A percentile compares a stretch with the other conserved stretches of the same genome.
Evolutionary conservation across 805 yeast species (phyloP).

Genomic region (Clavispora santaluciae): DNA sequence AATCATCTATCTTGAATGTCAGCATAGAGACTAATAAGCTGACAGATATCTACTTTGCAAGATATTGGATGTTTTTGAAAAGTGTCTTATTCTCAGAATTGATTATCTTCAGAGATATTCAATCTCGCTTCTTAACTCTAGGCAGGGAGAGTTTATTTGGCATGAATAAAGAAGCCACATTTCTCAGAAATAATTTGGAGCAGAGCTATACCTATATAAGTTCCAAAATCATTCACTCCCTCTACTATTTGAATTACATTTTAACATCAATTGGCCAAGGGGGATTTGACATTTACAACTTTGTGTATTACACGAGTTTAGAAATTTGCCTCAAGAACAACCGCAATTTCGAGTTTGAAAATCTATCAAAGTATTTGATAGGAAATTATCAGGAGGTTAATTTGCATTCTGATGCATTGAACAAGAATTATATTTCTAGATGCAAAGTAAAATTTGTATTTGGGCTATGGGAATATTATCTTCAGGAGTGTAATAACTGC

Average conservation of each 20-base stretch:
- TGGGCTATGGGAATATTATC: slow-evolving; percentile 43
- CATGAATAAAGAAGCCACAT: too few relatives aligned
- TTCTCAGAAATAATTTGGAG: too few relatives aligned
- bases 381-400: slow-evolving; percentile 32
- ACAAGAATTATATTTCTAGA: slow-evolving; percentile 22
- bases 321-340: slow-evolving; percentile 34
- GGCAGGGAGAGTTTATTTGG: not conserved
- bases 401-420: slow-evolving; percentile 23
- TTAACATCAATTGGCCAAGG: slow-evolving; percentile 55
- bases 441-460: slow-evolving; percentile 43
- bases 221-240: slow-evolving; percentile 29
- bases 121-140: slow-evolving; percentile 31
- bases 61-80: slow-evolving; percentile 38
- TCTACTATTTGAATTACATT: slow-evolving; percentile 45
- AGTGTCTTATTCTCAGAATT: slow-evolving; percentile 43
- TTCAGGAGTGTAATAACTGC: slow-evolving; percentile 22
- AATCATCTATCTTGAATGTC: slow-evolving; percentile 11
- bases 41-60: slow-evolving; percentile 14
- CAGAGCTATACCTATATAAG: slow-evolving; percentile 25
- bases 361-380: slow-evolving; percentile 23
- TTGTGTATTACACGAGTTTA: slow-evolving; percentile 46
- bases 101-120: slow-evolving; percentile 47
- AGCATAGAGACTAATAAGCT: slow-evolving; percentile 2
- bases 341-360: slow-evolving; percentile 11
- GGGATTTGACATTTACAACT: slow-evolving; percentile 61